These are phyloP conservation scores for Prinsepia uniflora DNA, from an alignment of 306 rosid genomes.

Conservation along the genomic window DNA sequence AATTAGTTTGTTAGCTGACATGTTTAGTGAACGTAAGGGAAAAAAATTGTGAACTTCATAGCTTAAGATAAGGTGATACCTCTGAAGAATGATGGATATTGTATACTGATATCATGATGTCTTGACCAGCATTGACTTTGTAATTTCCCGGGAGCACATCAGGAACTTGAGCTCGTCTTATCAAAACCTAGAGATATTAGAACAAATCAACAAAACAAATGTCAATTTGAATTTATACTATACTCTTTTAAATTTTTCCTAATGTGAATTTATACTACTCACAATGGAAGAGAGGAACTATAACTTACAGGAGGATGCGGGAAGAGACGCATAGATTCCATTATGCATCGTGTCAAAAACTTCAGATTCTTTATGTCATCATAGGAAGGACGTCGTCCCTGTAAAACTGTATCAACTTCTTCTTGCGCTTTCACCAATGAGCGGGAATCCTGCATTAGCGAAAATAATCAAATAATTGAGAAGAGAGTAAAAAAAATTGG, in stretches of 20 bases:
- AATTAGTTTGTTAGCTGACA: not conserved
- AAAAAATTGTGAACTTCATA: not conserved
- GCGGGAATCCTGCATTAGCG: conserved; percentile 45
- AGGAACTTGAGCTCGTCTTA: conserved; percentile 89
- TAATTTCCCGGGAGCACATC: conserved; percentile 81
- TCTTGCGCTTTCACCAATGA: conserved; percentile 69
- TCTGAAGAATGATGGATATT: conserved; percentile 84
- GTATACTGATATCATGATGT: conserved; percentile 93
- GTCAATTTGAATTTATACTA: too few relatives aligned
- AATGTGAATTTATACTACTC: too few relatives aligned
- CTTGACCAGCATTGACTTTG: conserved; percentile 89
- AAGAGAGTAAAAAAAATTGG: not conserved
- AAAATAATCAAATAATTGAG: conserved; percentile 11
- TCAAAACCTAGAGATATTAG: conserved; percentile 60
- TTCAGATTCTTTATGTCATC: conserved; percentile 79
- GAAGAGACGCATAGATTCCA: conserved; percentile 81
- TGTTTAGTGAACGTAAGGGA: not conserved
- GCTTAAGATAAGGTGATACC: conserved; percentile 37
- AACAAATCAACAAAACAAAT: not conserved
- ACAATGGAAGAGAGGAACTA: conserved; percentile 11
- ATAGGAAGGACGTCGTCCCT: conserved; percentile 65
- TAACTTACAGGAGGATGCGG: conserved; percentile 90
- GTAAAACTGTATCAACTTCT: conserved; percentile 83
- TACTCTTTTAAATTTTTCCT: not conserved
- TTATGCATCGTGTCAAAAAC: conserved; percentile 75